phyloP scores from a whole-genome alignment of 805 yeast genomes.

The Clavispora carvajalis region DNA sequence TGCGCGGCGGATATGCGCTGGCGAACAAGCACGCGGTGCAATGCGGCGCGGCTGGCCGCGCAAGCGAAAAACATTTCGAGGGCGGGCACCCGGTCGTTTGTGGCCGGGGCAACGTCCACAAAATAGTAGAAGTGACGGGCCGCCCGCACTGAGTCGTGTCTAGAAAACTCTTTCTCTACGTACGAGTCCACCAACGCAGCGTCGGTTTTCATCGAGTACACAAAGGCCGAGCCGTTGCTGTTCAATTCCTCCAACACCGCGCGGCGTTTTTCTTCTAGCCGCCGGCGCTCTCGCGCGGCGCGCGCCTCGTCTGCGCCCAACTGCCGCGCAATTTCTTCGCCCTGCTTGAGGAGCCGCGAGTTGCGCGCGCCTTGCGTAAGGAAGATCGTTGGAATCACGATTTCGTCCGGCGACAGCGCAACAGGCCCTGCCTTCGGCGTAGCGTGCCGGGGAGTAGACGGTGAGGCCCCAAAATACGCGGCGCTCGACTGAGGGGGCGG shows the following conservation, averaged over 20 bases:
- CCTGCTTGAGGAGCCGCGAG: slow-evolving; percentile 17
- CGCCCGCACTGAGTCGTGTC: slow-evolving; percentile 5
- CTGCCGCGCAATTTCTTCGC: slow-evolving; percentile 16
- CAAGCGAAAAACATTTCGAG: neutral
- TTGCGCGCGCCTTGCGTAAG: slow-evolving; percentile 24
- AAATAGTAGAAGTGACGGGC: slow-evolving; percentile 22
- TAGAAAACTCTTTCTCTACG: slow-evolving; percentile 9
- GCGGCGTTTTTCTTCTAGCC: slow-evolving; percentile 10
- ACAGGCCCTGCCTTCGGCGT: neutral
- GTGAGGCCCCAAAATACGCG: no score
- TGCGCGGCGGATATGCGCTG: slow-evolving; percentile 2
- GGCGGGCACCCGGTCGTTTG: neutral
- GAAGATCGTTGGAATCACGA: slow-evolving; percentile 26
- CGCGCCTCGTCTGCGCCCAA: slow-evolving; percentile 15
- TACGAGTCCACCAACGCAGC: slow-evolving; percentile 17
- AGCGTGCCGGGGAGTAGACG: no score
- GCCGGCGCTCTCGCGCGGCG: slow-evolving; percentile 12
- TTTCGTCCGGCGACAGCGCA: slow-evolving; percentile 2
- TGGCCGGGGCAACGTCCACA: slow-evolving; percentile 2
- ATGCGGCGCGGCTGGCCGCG: neutral
- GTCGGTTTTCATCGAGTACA: slow-evolving; percentile 16
- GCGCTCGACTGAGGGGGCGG: no score
- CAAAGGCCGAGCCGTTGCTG: slow-evolving; percentile 25
- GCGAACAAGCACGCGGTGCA: neutral
- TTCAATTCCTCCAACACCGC: slow-evolving; percentile 24